Conservation (phyloP, 495 filamentous ascomycete genomes). For the Annulohypoxylon moriforme region DNA sequence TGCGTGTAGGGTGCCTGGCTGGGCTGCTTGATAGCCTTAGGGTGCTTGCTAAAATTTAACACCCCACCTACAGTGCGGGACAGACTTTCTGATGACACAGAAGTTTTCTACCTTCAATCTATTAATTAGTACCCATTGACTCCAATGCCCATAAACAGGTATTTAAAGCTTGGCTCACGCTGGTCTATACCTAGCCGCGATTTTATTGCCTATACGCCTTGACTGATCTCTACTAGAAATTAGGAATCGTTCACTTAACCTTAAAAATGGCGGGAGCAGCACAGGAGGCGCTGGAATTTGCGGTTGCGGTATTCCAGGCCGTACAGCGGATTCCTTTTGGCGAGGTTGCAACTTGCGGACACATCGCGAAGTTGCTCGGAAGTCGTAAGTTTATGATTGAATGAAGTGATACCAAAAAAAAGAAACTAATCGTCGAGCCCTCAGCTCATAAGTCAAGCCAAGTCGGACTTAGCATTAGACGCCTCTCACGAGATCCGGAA, state of each 20-base stretch:
- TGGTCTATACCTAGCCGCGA: no score
- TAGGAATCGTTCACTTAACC: no score
- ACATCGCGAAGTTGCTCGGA: conserved; percentile 84
- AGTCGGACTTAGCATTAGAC: conserved; percentile 88
- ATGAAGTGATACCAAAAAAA: background rate
- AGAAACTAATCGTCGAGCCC: conserved; percentile 7
- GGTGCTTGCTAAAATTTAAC: conserved; percentile 10
- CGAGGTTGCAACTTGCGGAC: conserved; percentile 87
- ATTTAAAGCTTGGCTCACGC: no score
- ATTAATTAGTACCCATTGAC: no score
- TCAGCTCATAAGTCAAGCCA: conserved; percentile 78
- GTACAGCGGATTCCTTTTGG: conserved; percentile 86
- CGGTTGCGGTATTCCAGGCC: conserved; percentile 82
- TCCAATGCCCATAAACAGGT: no score
- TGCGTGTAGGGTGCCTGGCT: no score
- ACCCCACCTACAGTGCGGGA: background rate
- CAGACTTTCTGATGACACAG: no score
- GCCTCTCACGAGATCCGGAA: conserved; percentile 69
- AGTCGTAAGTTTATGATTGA: conserved; percentile 69
- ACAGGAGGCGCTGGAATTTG: conserved; percentile 89
- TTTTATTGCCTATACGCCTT: no score
- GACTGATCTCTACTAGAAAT: no score
- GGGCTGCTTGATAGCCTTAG: conserved; percentile 4
- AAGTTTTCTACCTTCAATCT: no score
- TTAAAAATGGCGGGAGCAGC: conserved; percentile 81